Conservation (phyloP, 768 basidiomycete genomes). For the Boletus sp. region DNA sequence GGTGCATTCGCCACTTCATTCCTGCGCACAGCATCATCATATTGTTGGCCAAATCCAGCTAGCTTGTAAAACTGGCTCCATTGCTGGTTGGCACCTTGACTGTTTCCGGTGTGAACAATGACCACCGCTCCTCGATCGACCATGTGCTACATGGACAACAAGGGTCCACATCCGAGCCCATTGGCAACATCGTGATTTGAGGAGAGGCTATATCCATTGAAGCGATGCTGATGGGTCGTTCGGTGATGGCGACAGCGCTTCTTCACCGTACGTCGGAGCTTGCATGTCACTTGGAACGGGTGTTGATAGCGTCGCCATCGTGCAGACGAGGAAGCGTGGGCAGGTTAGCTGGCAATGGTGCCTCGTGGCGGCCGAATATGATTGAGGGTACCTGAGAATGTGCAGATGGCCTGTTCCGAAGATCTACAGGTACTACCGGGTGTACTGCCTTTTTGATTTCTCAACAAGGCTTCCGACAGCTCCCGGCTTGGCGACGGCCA, state of each 20-base stretch:
- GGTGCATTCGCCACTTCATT: neutral
- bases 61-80: neutral
- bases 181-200: no score
- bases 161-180: neutral
- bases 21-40: neutral
- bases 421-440: slow-evolving; percentile 18
- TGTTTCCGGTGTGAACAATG: neutral
- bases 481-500: neutral
- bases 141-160: slow-evolving; percentile 5
- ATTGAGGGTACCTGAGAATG: neutral
- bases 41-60: neutral
- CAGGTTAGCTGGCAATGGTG: neutral
- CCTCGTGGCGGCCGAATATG: neutral
- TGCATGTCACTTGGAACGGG: neutral
- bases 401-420: neutral
- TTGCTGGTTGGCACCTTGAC: neutral
- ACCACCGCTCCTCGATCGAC: neutral
- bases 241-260: slow-evolving; percentile 11
- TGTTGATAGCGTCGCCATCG: neutral
- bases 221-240: neutral
- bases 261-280: neutral
- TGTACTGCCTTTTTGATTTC: slow-evolving; percentile 19
- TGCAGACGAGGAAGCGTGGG: neutral
- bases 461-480: slow-evolving; percentile 3
- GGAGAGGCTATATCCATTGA: slow-evolving; percentile 9